A percentile compares a stretch with the other conserved stretches of the same genome.
Conservation (phyloP, 768 basidiomycete species). For the Goffeauzyma gilvescens region DNA sequence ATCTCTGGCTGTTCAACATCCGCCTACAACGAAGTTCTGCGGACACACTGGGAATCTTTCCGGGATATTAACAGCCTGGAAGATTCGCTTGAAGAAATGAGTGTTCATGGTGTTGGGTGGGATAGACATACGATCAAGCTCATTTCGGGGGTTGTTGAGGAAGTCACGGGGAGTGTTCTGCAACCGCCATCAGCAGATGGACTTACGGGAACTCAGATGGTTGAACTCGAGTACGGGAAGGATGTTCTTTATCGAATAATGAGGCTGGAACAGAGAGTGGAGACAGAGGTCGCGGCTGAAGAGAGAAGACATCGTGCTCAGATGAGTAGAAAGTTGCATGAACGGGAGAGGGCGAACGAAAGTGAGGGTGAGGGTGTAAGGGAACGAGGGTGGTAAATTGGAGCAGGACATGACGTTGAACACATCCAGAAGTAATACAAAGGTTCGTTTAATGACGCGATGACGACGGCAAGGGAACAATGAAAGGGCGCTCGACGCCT, state of each 20-base stretch:
- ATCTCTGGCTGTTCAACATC: slow-evolving; percentile 74
- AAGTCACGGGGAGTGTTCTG: slow-evolving; percentile 22
- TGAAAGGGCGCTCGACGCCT: no score
- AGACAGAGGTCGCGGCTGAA: slow-evolving; percentile 17
- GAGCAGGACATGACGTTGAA: no score
- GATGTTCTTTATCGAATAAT: slow-evolving; percentile 13
- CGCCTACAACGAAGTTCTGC: slow-evolving; percentile 72
- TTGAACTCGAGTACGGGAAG: slow-evolving; percentile 8
- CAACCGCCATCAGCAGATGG: background rate
- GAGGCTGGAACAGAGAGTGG: slow-evolving; percentile 17
- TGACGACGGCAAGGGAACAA: no score
- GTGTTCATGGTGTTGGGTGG: slow-evolving; percentile 50
- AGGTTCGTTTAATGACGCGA: no score
- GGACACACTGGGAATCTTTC: slow-evolving; percentile 67
- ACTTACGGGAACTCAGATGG: background rate
- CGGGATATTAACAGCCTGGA: slow-evolving; percentile 60
- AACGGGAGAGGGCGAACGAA: slow-evolving; percentile 7
- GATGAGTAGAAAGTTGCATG: slow-evolving; percentile 4
- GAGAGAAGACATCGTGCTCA: slow-evolving; percentile 6
- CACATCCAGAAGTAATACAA: no score
- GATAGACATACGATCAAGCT: slow-evolving; percentile 46
- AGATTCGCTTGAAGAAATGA: slow-evolving; percentile 62
- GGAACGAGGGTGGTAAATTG: background rate
- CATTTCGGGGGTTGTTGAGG: slow-evolving; percentile 45
- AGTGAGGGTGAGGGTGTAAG: background rate